Conservation (phyloP, 1,284 basidiomycete genomes). For the Sanghuangporus weigelae region DNA sequence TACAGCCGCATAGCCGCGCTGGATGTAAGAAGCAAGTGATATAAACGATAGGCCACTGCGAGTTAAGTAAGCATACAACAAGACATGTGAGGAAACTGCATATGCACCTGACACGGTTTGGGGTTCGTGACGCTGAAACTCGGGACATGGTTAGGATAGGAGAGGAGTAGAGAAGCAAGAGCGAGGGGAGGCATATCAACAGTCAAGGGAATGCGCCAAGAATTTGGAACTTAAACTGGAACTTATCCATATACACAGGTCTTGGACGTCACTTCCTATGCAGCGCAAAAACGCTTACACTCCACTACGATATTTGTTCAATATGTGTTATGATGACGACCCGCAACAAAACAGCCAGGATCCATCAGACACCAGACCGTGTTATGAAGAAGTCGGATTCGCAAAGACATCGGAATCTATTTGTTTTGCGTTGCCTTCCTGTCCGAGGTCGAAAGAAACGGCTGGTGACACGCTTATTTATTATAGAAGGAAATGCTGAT, state of each 20-base stretch:
- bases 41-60: not conserved
- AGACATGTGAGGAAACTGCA: not conserved
- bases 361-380: slow-evolving; percentile 8
- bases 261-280: too few species aligned
- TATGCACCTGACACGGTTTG: slow-evolving; percentile 24
- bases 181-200: not conserved
- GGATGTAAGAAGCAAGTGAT: not conserved
- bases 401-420: not conserved
- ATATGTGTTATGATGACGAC: slow-evolving; percentile 22
- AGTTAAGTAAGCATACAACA: not conserved
- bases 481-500: too few species aligned
- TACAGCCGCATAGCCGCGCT: slow-evolving; percentile 26
- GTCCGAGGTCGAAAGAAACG: not conserved
- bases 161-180: not conserved
- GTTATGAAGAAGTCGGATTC: slow-evolving; percentile 23
- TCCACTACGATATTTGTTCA: not conserved
- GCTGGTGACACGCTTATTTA: not conserved
- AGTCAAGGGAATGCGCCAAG: not conserved
- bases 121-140: slow-evolving; percentile 27
- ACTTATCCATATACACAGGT: too few species aligned
- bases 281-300: not conserved
- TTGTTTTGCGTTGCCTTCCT: not conserved
- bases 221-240: not conserved
- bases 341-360: not conserved
- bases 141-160: not conserved